Conservation (phyloP, 129 eudicot species). For the Saussurea involucrata region DNA sequence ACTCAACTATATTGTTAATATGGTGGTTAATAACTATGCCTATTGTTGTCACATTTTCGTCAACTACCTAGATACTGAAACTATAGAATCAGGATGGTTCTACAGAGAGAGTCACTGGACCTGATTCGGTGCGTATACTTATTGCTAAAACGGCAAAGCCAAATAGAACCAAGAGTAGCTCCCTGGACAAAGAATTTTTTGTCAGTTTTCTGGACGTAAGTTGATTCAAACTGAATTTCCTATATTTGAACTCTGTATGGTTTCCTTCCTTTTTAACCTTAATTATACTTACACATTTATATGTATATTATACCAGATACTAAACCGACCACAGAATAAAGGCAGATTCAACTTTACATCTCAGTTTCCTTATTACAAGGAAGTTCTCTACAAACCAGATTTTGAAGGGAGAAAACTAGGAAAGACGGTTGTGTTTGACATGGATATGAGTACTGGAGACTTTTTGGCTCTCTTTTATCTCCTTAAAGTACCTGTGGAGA, state of each 20-base stretch:
- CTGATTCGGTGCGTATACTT: constrained; percentile 49
- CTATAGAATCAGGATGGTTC: constrained; percentile 71
- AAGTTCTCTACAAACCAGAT: constrained; percentile 58
- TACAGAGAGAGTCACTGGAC: constrained; percentile 51
- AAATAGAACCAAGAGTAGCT: constrained; percentile 45
- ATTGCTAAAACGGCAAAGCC: constrained; percentile 73
- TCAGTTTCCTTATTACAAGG: constrained; percentile 61
- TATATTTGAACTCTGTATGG: not conserved
- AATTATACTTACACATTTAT: not conserved
- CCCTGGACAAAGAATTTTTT: constrained; percentile 57
- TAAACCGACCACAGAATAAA: constrained; percentile 45
- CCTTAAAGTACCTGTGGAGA: constrained; percentile 69
- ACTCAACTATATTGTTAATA: not conserved
- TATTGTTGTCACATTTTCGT: constrained; percentile 8
- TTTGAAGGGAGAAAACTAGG: constrained; percentile 47
- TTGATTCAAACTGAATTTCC: not conserved
- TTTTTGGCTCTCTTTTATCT: constrained; percentile 83
- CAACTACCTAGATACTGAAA: constrained; percentile 20
- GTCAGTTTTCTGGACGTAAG: constrained; percentile 70
- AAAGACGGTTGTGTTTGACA: constrained; percentile 66
- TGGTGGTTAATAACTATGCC: constrained; percentile 10
- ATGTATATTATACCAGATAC: constrained; percentile 41
- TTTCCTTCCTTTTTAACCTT: not conserved
- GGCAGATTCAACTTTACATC: constrained; percentile 80
- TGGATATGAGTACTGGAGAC: constrained; percentile 97